Base-by-base conservation (phyloP, 208 protist genomes). In the Polymyxa betae region DNA sequence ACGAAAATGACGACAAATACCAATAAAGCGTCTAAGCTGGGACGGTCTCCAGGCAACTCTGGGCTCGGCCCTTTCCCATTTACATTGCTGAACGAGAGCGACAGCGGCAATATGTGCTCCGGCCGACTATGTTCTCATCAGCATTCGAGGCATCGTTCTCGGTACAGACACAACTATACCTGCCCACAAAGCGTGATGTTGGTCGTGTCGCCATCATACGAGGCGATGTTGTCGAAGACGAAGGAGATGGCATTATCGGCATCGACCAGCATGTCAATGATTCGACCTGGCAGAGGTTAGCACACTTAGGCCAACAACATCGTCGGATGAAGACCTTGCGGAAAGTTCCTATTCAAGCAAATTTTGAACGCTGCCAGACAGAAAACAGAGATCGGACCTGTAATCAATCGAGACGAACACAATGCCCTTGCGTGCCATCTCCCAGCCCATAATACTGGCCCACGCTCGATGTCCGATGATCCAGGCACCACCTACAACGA, bases 391-490 rank as follows among this genome's bases (percentile, higher is more conserved):
- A n/a, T n/a, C n/a, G n/a, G n/a, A 66, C 54, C 77, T 89, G 88
- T 89, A 89, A n/a, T 89, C 88, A 12, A 45, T 12, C 12, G 88
- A 5, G 16, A 89, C 88, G 54, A 89, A 89, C n/a, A 89, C 12
- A 12, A 89, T 44, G 88, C 88, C 88, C 38, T 77, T 77, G 1
- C 66, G 88, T 20, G 32, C 29, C 88, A 89, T 77, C 45, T 32
- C 12, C 88, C 46, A 77, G 5, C 88, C 88, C 88, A 89, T 89
- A 5, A 89, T 20, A 20, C 16, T 45, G 1, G 49, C 16, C 88
- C 88, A 89, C 1, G 88, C 88, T 64, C 54, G 46, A 45, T 89
- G 54, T 44, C 88, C 88, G 32, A 89, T 89, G 5, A 89, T 89
- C 88, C 88, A 89, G 16, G 88, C 88, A 20, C 88, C 88, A 44